Percentiles rank a stretch among this genome's conserved stretches.
phyloP scores from a whole-genome alignment of 2,329 filamentous ascomycete genomes.

The Talaromyces sp. region DNA sequence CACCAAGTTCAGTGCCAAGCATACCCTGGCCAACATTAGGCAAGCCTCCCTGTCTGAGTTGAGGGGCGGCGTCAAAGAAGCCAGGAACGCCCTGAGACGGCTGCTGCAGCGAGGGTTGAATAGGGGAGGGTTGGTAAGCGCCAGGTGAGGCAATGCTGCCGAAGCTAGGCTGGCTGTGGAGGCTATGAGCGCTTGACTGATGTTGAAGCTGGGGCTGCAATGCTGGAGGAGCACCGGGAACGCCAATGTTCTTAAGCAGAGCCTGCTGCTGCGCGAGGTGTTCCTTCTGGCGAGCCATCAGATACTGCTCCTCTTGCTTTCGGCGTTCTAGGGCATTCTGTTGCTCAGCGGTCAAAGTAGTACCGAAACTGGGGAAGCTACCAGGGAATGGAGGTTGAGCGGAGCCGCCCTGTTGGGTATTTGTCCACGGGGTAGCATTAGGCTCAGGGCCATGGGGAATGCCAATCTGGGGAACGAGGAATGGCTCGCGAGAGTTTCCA shows the following conservation, averaged over 20 bases:
- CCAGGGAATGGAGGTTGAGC: conserved; percentile 87
- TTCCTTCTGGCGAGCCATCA: conserved; percentile 95
- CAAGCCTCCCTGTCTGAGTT: conserved; percentile 48
- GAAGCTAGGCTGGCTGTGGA: conserved; percentile 96
- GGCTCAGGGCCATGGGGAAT: conserved; percentile 82
- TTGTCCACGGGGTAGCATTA: conserved; percentile 53
- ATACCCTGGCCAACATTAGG: conserved; percentile 41
- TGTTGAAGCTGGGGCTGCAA: conserved; percentile 74
- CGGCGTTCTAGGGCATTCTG: conserved; percentile 95
- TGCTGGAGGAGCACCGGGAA: conserved; percentile 57
- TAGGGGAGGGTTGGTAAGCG: conserved; percentile 65
- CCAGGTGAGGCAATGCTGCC: conserved; percentile 90
- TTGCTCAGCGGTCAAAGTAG: conserved; percentile 93
- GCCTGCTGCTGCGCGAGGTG: conserved; percentile 86
- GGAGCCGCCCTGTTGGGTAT: conserved; percentile 57
- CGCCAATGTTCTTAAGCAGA: conserved; percentile 70
- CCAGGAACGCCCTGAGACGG: conserved; percentile 60
- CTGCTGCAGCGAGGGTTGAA: conserved; percentile 61
- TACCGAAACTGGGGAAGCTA: conserved; percentile 90
- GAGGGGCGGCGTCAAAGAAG: conserved; percentile 66
- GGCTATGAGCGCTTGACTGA: conserved; percentile 90
- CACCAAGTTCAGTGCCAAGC: conserved; percentile 52
- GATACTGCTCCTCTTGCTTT: conserved; percentile 97
- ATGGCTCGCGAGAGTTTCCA: conserved; percentile 95
- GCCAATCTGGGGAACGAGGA: conserved; percentile 95